These are phyloP conservation scores for Dorcoceras hygrometricum DNA, from an alignment of 257 asterid genomes.

Conservation along the genomic window DNA sequence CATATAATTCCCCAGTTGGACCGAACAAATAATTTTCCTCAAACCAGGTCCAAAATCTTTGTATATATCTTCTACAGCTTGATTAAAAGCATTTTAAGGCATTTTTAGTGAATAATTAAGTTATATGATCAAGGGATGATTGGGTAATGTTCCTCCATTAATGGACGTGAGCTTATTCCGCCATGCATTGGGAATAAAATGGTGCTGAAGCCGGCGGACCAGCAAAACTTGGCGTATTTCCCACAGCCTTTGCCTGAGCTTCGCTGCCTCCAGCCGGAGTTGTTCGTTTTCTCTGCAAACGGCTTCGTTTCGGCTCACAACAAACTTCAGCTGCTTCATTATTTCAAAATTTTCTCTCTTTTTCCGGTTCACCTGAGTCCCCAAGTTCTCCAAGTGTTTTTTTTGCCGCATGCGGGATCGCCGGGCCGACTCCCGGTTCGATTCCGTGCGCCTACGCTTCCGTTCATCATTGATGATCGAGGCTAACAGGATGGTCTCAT, in stretches of 20 bases:
- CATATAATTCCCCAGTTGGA: too few relatives aligned
- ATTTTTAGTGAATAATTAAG: neutral
- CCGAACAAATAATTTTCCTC: too few relatives aligned
- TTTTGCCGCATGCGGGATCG: slow-evolving; percentile 13
- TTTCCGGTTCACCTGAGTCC: neutral
- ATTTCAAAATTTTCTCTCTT: neutral
- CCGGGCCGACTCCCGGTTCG: slow-evolving; percentile 19
- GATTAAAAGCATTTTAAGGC: too few relatives aligned
- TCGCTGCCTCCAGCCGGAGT: neutral
- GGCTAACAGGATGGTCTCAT: slow-evolving; percentile 10
- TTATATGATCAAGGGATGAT: neutral
- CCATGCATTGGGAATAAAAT: neutral
- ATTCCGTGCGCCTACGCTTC: slow-evolving; percentile 10
- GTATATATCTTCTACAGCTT: too few relatives aligned
- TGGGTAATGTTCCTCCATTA: neutral
- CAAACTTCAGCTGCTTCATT: neutral
- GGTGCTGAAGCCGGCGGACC: neutral
- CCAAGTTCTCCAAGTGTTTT: slow-evolving; percentile 14
- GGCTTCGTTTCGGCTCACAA: neutral
- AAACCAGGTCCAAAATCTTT: too few relatives aligned
- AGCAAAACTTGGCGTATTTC: neutral
- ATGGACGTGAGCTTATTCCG: neutral
- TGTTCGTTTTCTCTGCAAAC: neutral
- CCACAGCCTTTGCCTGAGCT: neutral
- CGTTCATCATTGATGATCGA: slow-evolving; percentile 6